Percentiles rank a stretch among this genome's conserved stretches.
Evolutionary conservation across 257 asterid genomes (phyloP).

Genomic region (Lithospermum erythrorhizon): DNA sequence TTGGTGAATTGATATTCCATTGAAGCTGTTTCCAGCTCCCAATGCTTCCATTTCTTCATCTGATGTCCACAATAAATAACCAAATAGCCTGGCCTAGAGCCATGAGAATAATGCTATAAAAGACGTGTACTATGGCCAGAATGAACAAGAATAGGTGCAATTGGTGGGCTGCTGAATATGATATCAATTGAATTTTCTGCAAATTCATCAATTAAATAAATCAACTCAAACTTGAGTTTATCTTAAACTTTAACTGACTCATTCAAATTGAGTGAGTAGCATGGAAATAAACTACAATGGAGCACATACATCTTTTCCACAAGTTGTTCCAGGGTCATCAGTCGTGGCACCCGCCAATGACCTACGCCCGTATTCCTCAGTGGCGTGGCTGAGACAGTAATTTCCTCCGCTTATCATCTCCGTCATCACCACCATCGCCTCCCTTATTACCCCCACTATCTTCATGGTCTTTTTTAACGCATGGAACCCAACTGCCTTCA

Average conservation of each 20-base stretch:
- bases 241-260: too few relatives aligned
- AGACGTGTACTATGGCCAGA: constrained; percentile 15
- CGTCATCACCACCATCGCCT: neutral
- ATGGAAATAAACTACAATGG: neutral
- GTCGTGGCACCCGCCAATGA: constrained; percentile 1
- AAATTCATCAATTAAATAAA: neutral
- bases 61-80: constrained; percentile 7
- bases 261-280: neutral
- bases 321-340: neutral
- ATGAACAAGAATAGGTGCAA: constrained; percentile 5
- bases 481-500: constrained; percentile 53
- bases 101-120: constrained; percentile 30
- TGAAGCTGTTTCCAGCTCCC: constrained; percentile 62
- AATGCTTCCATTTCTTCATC: constrained; percentile 65
- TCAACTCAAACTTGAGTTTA: too few relatives aligned
- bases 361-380: neutral
- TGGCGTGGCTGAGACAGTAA: constrained; percentile 7
- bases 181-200: constrained; percentile 14
- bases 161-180: constrained; percentile 11
- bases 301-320: neutral
- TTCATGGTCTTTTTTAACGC: constrained; percentile 10
- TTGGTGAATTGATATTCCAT: constrained; percentile 47
- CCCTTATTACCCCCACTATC: neutral
- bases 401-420: constrained; percentile 4
- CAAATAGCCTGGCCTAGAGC: constrained; percentile 29